Conservation (phyloP, 2,329 filamentous ascomycete genomes). For the Tympanopsis confertula region DNA sequence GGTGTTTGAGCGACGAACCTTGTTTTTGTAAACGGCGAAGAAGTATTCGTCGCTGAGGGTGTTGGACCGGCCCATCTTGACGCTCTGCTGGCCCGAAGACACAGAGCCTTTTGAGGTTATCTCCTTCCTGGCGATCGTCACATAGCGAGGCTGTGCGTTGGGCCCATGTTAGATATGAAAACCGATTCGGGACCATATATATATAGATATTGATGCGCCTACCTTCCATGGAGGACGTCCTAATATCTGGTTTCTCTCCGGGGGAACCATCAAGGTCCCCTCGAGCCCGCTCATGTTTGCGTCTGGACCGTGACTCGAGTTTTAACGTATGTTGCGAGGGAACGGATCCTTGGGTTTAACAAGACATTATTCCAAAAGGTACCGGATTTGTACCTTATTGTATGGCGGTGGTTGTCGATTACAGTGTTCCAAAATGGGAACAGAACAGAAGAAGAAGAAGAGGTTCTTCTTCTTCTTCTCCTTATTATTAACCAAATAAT, state of each 20-base stretch:
- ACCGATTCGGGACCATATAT: constrained; percentile 3
- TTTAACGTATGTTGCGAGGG: too few relatives aligned
- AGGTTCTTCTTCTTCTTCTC: too few relatives aligned
- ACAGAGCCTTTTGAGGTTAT: neutral
- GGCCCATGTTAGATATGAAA: constrained; percentile 13
- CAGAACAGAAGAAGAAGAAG: too few relatives aligned
- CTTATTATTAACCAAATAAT: too few relatives aligned
- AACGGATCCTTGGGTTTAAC: too few relatives aligned
- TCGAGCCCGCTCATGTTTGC: constrained; percentile 29
- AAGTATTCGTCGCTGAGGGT: constrained; percentile 25
- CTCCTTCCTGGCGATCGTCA: neutral
- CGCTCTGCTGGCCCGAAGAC: constrained; percentile 13
- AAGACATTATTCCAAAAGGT: too few relatives aligned
- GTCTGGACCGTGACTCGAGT: too few relatives aligned
- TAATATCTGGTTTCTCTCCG: constrained; percentile 37
- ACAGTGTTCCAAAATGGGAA: too few relatives aligned
- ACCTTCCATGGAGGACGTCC: constrained; percentile 42
- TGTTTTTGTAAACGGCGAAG: constrained; percentile 43
- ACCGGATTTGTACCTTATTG: too few relatives aligned
- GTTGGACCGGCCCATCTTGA: constrained; percentile 8
- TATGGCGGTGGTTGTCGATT: too few relatives aligned
- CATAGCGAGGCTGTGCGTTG: constrained; percentile 19
- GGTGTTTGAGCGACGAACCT: constrained; percentile 22
- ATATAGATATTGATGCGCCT: constrained; percentile 7
- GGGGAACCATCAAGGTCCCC: constrained; percentile 34